A percentile compares a stretch with the other conserved stretches of the same genome.
These are phyloP conservation scores for Boletus semigastroideus DNA, from an alignment of 1,284 basidiomycete genomes.

Conservation along the genomic window DNA sequence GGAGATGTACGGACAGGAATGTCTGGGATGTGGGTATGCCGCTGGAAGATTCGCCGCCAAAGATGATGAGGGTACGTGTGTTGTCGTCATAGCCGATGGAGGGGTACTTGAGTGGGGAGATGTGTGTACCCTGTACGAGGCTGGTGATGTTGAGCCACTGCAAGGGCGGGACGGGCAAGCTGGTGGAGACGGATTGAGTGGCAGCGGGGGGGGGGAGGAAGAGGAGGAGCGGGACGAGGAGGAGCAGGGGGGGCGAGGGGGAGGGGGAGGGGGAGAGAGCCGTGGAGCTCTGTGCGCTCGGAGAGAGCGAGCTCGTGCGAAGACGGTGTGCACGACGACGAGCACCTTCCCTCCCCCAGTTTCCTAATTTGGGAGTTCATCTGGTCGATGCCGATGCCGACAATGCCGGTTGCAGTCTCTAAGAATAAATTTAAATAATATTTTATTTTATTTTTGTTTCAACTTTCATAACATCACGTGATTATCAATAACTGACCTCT, in stretches of 20 bases:
- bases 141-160: conserved; percentile 74
- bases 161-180: conserved; percentile 47
- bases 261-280: background rate
- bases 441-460: background rate
- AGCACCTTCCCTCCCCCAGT: conserved; percentile 7
- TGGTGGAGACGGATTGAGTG: conserved; percentile 35
- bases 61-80: conserved; percentile 62
- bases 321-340: conserved; percentile 14
- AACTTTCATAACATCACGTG: conserved; percentile 10
- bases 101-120: conserved; percentile 68
- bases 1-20: conserved; percentile 48
- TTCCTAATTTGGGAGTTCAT: conserved; percentile 15
- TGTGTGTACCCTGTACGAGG: conserved; percentile 51
- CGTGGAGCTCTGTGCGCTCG: conserved; percentile 16
- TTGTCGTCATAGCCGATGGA: conserved; percentile 63
- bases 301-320: conserved; percentile 22
- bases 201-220: conserved; percentile 2
- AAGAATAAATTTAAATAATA: background rate
- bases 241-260: conserved; percentile 2
- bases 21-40: conserved; percentile 64
- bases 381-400: conserved; percentile 12
- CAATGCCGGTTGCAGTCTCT: conserved; percentile 11
- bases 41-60: conserved; percentile 69
- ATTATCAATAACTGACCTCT: background rate
- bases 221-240: conserved; percentile 5